Base-by-base conservation (phyloP, 164 flowering plant genomes). In the Houttuynia cordata region DNA sequence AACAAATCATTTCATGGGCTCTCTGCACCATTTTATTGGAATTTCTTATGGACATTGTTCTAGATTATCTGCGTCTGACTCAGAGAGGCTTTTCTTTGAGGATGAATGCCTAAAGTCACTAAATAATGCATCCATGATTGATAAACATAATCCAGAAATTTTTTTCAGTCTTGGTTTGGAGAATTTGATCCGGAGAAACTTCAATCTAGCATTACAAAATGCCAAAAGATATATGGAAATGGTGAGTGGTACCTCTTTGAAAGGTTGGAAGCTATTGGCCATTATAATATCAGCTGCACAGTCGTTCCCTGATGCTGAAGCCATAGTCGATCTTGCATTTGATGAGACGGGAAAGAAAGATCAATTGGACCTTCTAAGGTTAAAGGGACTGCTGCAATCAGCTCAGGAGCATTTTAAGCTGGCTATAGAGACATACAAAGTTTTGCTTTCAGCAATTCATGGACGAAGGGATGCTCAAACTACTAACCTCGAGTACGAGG, bases 371-470 rank as follows among this genome's bases (percentile, higher is more conserved):
- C 79, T 90, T 68, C 78, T 88, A 57, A 77, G 86, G 68, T 70
- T 90, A 66, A 94, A 88, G 77, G 96, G 87, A 24, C 75, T 80
- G 47, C 83, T 90, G 65, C 85, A 85, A 70, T 76, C 88, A 52
- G 83, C 93, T 64, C 87, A 80, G 80, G 80, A 86, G 53, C 87
- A 80, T 58, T 97, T 95, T 66, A 83, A 81, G 76, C 80, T 76
- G 56, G 97, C 99, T 21, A 81, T 90, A 51, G 91, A 85, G 53
- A 88, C 91, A 17, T 90, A 79, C 68, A 75, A 83, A 71, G 64
- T 73, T 58, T 71, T 90, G 82, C 80, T 94, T 51, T 68, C 95
- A 41, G 66, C 80, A 59, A 77, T 94, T 75, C 84, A 81, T 64
- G 78, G 88, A 52, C 82, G 75, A 56, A 74, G 61, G 64, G 81